These are phyloP conservation scores for Ilyonectria destructans DNA, from an alignment of 2,329 filamentous ascomycete genomes.

Conservation along the genomic window DNA sequence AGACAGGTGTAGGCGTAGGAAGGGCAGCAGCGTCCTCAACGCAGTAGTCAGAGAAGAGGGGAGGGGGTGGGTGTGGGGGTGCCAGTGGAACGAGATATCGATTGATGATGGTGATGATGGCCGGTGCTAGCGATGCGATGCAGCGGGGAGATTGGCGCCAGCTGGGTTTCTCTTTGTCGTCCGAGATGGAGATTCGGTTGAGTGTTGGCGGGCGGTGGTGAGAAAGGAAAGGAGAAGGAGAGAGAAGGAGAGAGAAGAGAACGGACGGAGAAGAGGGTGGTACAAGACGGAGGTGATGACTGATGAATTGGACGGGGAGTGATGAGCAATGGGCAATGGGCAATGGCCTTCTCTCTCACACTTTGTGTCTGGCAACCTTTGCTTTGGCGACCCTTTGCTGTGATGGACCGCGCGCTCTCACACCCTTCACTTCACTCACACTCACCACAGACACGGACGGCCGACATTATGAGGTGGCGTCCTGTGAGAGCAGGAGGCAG, in stretches of 20 bases:
- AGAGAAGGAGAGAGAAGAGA: background rate
- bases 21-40: background rate
- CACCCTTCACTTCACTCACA: constrained; percentile 7
- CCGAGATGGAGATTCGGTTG: constrained; percentile 25
- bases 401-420: constrained; percentile 5
- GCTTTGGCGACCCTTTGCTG: constrained; percentile 5
- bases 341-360: constrained; percentile 12
- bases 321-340: background rate
- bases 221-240: background rate
- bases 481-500: constrained; percentile 21
- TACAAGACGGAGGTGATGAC: constrained; percentile 29
- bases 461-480: constrained; percentile 28
- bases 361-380: constrained; percentile 6
- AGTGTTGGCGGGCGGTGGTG: constrained; percentile 7
- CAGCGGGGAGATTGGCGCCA: constrained; percentile 21
- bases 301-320: constrained; percentile 38
- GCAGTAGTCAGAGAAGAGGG: constrained; percentile 12
- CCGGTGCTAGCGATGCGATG: constrained; percentile 25
- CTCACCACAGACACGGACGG: constrained; percentile 12
- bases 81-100: constrained; percentile 49
- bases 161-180: constrained; percentile 19
- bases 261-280: background rate
- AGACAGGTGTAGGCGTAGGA: constrained; percentile 26
- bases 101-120: constrained; percentile 46
- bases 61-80: constrained; percentile 41